Percentiles rank a stretch among this genome's conserved stretches.
These are phyloP conservation scores for Triadica sebifera DNA, from an alignment of 345 rosid species.

Conservation along the genomic window DNA sequence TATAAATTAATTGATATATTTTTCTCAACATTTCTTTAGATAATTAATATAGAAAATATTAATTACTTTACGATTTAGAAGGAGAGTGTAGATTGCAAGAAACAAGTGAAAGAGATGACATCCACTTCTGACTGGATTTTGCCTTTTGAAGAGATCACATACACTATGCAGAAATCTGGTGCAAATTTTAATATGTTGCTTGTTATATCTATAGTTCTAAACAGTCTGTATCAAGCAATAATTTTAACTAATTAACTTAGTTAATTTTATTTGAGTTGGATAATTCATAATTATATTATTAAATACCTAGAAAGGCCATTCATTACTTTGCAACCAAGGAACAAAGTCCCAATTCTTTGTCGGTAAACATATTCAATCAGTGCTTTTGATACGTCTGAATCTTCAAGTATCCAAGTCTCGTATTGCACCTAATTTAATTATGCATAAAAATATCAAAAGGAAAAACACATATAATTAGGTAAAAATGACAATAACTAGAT, in stretches of 20 bases:
- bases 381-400: conserved; percentile 59
- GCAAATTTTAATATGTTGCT: conserved; percentile 54
- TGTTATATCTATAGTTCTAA: conserved; percentile 49
- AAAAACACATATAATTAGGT: too few relatives aligned
- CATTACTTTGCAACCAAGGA: conserved; percentile 53
- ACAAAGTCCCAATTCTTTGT: conserved; percentile 39
- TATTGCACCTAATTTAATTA: conserved; percentile 42
- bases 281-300: too few relatives aligned
- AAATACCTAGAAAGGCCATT: conserved; percentile 51
- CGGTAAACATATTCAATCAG: conserved; percentile 49
- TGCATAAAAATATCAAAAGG: neutral
- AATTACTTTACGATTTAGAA: conserved; percentile 18
- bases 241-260: neutral
- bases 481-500: too few relatives aligned
- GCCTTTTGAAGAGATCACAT: conserved; percentile 49
- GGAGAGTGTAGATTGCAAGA: conserved; percentile 15
- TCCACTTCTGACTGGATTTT: conserved; percentile 44
- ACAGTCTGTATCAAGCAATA: conserved; percentile 35
- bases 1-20: too few relatives aligned
- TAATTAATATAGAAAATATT: neutral
- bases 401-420: conserved; percentile 52
- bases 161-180: conserved; percentile 65
- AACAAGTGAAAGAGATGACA: conserved; percentile 1
- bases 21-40: too few relatives aligned
- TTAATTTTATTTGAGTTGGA: too few relatives aligned